Evolutionary conservation across 2,329 filamentous ascomycete genomes (phyloP), one percentile per base, ranked within the genome.

Genomic region (Cladosporium sp.): DNA sequence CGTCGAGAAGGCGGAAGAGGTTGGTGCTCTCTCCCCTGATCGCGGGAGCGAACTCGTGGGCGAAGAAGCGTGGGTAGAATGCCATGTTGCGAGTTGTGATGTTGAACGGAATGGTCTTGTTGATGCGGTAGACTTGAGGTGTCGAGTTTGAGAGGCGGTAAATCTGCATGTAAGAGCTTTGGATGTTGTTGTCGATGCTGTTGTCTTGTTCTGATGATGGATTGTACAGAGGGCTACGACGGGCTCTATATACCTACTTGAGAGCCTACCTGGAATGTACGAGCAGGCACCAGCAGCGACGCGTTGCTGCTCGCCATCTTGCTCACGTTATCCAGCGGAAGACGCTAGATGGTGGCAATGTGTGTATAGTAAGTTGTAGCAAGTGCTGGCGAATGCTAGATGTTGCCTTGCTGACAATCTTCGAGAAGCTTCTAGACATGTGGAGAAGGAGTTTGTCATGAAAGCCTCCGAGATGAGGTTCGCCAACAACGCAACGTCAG

Each of bases 1-100:
- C 82, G 73, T 83, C 81, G 69, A 81, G 76, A 55, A 83, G 78
- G 62, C 79, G 79, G 78, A 83, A 83, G 7, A 64, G 28, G 24
- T 28, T 47, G 52, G 28, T 30, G 49, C 34, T 55, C 51, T 64
- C 61, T n/a, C 34, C 32, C 15, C 61, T 64, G 67, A 78, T 77
- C 10, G 49, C 47, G 34, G 72, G 76, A 65, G 74, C 71, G 71
- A 78, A 77, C 67, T 78, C 77, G 64, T 60, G 57, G 51, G 71
- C 68, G 66, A 76, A 68, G 71, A 74, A 73, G 69, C 76, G 74
- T 73, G 76, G 76, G 72, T 76, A 74, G 71, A 76, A 70, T 68
- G 76, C 74, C 76, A 78, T 78, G 63, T 73, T 78, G 71, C 73
- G 71, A 65, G 72, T 69, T 26, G 69, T 74, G 57, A 69, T 72